Percentiles rank a stretch among this genome's conserved stretches.
These are phyloP conservation scores for Ascochyta rabiei DNA, from an alignment of 2,329 filamentous ascomycete genomes.

Conservation along the genomic window DNA sequence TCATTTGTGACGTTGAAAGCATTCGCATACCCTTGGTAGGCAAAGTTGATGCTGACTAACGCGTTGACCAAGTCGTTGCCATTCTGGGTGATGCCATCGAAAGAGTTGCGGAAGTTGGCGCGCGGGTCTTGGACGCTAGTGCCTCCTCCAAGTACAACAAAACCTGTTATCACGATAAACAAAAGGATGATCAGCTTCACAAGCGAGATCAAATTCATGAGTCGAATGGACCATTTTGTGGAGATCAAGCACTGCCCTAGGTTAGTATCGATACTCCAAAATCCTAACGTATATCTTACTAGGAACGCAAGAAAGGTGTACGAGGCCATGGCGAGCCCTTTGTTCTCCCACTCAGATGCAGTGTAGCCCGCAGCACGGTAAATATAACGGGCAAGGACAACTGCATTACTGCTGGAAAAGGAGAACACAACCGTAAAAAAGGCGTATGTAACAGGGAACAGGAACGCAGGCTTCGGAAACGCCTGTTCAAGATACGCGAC, in stretches of 20 bases:
- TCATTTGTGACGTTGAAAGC: conserved; percentile 45
- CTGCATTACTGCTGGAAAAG: conserved; percentile 39
- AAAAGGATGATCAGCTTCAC: conserved; percentile 67
- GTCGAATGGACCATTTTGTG: conserved; percentile 34
- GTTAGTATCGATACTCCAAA: background rate
- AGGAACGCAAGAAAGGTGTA: conserved; percentile 34
- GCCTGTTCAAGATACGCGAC: conserved; percentile 42
- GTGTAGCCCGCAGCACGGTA: conserved; percentile 34
- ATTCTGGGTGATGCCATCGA: conserved; percentile 34
- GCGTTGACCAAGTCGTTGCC: conserved; percentile 40
- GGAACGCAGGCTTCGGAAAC: conserved; percentile 34
- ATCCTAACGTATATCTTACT: background rate
- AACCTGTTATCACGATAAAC: conserved; percentile 52
- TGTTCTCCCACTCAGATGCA: conserved; percentile 37
- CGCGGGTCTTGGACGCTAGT: conserved; percentile 34
- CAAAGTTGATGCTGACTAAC: conserved; percentile 41
- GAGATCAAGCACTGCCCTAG: conserved; percentile 26
- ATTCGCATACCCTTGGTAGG: conserved; percentile 39
- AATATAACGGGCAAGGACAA: conserved; percentile 40
- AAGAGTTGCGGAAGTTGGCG: conserved; percentile 36
- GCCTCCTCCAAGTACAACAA: conserved; percentile 38
- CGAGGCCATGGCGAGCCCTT: conserved; percentile 35
- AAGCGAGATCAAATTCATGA: conserved; percentile 39
- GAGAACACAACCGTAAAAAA: conserved; percentile 39
- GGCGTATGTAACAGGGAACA: conserved; percentile 39